Conservation (phyloP, 257 asterid genomes). For the Henckelia pumila region DNA sequence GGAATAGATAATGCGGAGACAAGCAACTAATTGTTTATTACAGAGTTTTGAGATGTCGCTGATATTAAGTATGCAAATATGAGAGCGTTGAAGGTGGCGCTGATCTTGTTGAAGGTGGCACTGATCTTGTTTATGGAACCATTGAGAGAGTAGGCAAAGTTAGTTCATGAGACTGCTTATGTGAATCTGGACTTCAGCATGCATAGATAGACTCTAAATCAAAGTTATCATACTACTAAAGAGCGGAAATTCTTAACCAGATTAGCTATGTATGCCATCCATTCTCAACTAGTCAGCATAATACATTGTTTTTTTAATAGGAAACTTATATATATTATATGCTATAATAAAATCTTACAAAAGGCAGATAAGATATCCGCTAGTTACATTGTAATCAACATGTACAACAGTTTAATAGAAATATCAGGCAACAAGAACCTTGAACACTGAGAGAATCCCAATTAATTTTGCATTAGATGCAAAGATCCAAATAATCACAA, state of each 20-base stretch:
- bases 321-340: no score
- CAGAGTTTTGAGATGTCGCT: no score
- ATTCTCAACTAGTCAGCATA: constrained; percentile 23
- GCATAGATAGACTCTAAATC: neutral
- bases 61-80: no score
- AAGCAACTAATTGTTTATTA: no score
- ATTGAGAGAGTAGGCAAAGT: constrained; percentile 5
- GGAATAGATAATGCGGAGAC: no score
- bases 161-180: constrained; percentile 15
- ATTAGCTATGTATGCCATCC: constrained; percentile 1
- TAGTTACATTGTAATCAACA: constrained; percentile 7
- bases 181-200: neutral
- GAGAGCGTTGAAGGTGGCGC: neutral
- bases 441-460: constrained; percentile 6
- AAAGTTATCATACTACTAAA: constrained; percentile 12
- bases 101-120: neutral
- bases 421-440: constrained; percentile 15
- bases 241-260: constrained; percentile 4
- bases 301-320: no score
- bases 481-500: constrained; percentile 8
- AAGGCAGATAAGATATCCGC: no score
- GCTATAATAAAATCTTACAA: no score
- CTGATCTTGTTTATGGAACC: constrained; percentile 1
- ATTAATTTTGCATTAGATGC: neutral
- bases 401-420: neutral